Evolutionary conservation across 2,329 filamentous ascomycete species (phyloP), one percentile per base, ranked within the genome.

Genomic region (Neurospora sp.): DNA sequence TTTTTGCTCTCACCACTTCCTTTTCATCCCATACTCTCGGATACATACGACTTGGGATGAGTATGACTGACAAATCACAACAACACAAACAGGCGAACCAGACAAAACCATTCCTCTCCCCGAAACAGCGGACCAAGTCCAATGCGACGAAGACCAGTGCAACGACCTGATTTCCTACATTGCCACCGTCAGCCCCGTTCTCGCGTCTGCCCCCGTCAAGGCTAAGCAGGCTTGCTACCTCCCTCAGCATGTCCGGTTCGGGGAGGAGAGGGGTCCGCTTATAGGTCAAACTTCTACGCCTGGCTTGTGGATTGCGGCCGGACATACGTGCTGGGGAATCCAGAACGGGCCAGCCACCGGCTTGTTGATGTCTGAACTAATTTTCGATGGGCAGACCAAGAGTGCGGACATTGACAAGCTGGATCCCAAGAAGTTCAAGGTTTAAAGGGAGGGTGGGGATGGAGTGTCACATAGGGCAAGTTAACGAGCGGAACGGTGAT

Each of bases 301-400:
- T 6, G 93, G 94, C 0, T 76, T 98, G 62, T 90, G 91, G 79
- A 83, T 98, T 71, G 96, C 96, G 0, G 87, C 92, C 0, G 96
- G 96, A 0, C 96, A 99, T 82, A 97, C 93, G 1, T 98, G 95
- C 81, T 99, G 96, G 96, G 96, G 96, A 0, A 97, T 99, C 28
- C 95, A 98, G 82, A 98, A 99, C 81, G 93, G 89, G 0, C 94
- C 95, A 1, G 96, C 86, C 1, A 98, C 95, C 8, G 92, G 92
- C 4, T 92, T 90, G 80, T 79, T 95, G 46, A 90, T 96, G 83
- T 90, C 91, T 43, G 91, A 95, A 79, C 88, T 92, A 80, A 82
- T 96, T 2, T 88, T 94, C 75, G 91, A 94, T 69, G 92, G 91
- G 0, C 80, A 82, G 71, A 87, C 90, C 0, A 89, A 80, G 76